Evolutionary conservation across 306 rosid genomes (phyloP).

Genomic region (Myrica gale): DNA sequence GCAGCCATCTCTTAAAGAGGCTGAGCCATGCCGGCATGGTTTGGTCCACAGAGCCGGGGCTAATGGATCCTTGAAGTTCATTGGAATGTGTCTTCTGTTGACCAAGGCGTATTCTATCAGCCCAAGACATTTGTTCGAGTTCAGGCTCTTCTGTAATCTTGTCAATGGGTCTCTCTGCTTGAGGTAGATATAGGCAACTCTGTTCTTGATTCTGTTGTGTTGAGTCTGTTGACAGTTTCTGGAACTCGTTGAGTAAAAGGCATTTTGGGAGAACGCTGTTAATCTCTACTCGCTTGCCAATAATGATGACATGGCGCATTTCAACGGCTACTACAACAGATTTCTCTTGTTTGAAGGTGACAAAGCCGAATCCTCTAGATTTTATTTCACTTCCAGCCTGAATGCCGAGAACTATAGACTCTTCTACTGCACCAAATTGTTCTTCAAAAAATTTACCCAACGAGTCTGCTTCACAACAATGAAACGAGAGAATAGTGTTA

Average conservation of each 20-base stretch:
- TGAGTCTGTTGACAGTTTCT: conserved; percentile 21
- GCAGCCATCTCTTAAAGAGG: conserved; percentile 45
- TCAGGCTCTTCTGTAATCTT: conserved; percentile 15
- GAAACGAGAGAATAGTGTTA: background rate
- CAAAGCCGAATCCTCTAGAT: conserved; percentile 47
- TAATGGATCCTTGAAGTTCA: conserved; percentile 17
- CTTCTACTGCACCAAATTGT: conserved; percentile 40
- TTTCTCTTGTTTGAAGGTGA: conserved; percentile 38
- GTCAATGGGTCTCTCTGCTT: conserved; percentile 4
- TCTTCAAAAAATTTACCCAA: conserved; percentile 35
- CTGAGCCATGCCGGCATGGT: conserved; percentile 37
- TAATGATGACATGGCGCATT: conserved; percentile 29
- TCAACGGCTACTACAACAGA: conserved; percentile 31
- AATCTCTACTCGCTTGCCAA: conserved; percentile 40
- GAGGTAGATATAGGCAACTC: conserved; percentile 13
- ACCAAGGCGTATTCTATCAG: conserved; percentile 6
- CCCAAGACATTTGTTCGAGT: conserved; percentile 32
- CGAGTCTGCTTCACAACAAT: conserved; percentile 22
- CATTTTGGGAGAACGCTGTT: conserved; percentile 31
- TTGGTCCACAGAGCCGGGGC: background rate
- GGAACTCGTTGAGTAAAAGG: conserved; percentile 4
- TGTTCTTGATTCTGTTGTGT: background rate
- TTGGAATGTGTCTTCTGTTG: conserved; percentile 1
- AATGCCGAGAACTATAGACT: conserved; percentile 33
- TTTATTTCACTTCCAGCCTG: conserved; percentile 24